phyloP scores from a whole-genome alignment of 1,284 basidiomycete species.

The Trametes hirsuta region DNA sequence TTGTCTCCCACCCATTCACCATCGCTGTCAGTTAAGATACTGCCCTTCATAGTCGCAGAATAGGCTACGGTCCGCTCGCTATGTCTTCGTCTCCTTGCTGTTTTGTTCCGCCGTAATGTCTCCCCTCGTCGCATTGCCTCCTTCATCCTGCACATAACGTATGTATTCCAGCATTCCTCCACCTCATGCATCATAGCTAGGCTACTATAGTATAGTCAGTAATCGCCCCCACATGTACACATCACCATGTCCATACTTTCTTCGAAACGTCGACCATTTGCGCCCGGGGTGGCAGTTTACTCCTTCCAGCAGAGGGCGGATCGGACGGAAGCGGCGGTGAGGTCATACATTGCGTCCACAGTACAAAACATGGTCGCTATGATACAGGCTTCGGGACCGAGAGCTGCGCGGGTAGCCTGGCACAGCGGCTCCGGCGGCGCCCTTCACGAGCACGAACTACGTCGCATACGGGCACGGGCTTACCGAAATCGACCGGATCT shows the following conservation, averaged over 20 bases:
- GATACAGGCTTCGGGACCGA: conserved; percentile 14
- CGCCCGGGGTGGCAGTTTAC: conserved; percentile 16
- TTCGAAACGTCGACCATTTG: conserved; percentile 24
- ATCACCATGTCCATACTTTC: conserved; percentile 21
- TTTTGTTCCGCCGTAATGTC: conserved; percentile 19
- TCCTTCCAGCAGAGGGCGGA: not conserved
- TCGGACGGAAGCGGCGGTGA: conserved; percentile 1
- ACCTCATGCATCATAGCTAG: conserved; percentile 27
- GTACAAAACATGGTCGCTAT: conserved; percentile 12
- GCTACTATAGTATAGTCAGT: conserved; percentile 25
- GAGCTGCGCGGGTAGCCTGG: not conserved
- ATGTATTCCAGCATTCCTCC: conserved; percentile 26
- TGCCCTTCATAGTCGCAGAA: conserved; percentile 26
- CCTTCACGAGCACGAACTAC: not conserved
- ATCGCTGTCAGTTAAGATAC: conserved; percentile 26
- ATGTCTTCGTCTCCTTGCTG: conserved; percentile 22
- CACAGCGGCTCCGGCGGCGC: not conserved
- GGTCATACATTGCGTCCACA: conserved; percentile 1
- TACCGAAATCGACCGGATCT: conserved; percentile 18
- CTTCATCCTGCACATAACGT: conserved; percentile 26
- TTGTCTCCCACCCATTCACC: conserved; percentile 20
- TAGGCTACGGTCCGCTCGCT: conserved; percentile 27
- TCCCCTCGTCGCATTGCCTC: conserved; percentile 20
- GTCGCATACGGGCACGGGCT: conserved; percentile 13
- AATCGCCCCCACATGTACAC: conserved; percentile 23